These are phyloP conservation scores for Monilinia fructicola DNA, from an alignment of 2,329 filamentous ascomycete genomes.

Conservation along the genomic window DNA sequence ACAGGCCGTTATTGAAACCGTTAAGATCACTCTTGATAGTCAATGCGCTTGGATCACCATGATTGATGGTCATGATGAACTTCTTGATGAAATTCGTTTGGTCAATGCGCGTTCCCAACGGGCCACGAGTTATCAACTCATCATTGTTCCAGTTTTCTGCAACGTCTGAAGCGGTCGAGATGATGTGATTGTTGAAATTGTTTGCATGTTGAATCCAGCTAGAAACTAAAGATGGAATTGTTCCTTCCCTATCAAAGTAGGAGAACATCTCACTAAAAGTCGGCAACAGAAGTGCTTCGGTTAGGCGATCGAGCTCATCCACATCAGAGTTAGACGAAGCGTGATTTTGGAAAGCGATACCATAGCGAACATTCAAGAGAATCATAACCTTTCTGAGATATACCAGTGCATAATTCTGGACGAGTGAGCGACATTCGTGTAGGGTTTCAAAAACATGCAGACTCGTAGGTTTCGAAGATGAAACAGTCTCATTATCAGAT, in stretches of 20 bases:
- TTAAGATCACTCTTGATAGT: background rate
- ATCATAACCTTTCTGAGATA: slow-evolving; percentile 86
- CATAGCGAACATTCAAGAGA: slow-evolving; percentile 82
- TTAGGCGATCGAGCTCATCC: slow-evolving; percentile 80
- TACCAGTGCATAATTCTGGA: slow-evolving; percentile 80
- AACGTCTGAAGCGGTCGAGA: background rate
- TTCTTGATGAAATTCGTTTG: background rate
- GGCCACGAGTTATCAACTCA: background rate
- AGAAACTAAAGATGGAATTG: slow-evolving; percentile 48
- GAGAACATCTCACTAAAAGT: slow-evolving; percentile 72
- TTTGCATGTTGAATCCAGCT: slow-evolving; percentile 64
- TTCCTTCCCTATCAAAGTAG: slow-evolving; percentile 34
- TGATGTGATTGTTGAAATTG: background rate
- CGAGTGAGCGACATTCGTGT: slow-evolving; percentile 57
- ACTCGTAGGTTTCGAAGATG: slow-evolving; percentile 50
- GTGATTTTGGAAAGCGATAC: slow-evolving; percentile 79
- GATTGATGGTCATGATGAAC: background rate
- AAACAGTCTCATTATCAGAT: slow-evolving; percentile 34
- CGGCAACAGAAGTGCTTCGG: slow-evolving; percentile 72
- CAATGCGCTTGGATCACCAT: background rate
- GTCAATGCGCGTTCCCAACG: background rate
- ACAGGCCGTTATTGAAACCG: slow-evolving; percentile 26
- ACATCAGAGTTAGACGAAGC: slow-evolving; percentile 62
- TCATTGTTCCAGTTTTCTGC: background rate
- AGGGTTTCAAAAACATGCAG: slow-evolving; percentile 56